Percentiles rank a stretch among this genome's conserved stretches.
Conservation (phyloP, 495 filamentous ascomycete genomes). For the Astrocystis sublimbata region DNA sequence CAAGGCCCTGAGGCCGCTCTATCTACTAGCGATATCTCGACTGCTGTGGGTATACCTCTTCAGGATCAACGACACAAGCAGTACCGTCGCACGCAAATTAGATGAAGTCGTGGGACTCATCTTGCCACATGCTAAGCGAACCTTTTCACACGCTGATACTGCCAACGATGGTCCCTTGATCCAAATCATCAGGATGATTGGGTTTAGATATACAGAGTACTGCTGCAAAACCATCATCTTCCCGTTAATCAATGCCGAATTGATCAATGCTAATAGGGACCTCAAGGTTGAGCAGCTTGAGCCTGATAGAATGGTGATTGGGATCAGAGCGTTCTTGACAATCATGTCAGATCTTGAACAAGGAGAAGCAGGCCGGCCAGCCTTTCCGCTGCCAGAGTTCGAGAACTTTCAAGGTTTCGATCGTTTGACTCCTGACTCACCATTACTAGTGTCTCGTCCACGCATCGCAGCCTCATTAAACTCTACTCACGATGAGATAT, state of each 20-base stretch:
- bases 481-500: conserved; percentile 50
- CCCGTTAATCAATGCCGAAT: conserved; percentile 88
- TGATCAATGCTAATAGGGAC: conserved; percentile 76
- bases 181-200: conserved; percentile 92
- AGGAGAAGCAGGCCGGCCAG: conserved; percentile 72
- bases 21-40: conserved; percentile 84
- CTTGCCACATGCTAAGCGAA: conserved; percentile 73
- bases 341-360: conserved; percentile 95
- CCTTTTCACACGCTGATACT: conserved; percentile 75
- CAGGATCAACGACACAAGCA: conserved; percentile 67
- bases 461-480: conserved; percentile 32
- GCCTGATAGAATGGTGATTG: conserved; percentile 93
- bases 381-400: conserved; percentile 76
- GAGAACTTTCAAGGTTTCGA: conserved; percentile 42
- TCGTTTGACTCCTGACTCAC: conserved; percentile 52
- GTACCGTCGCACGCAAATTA: conserved; percentile 70
- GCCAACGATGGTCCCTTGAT: conserved; percentile 84
- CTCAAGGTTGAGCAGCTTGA: conserved; percentile 90
- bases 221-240: conserved; percentile 92
- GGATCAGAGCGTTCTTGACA: conserved; percentile 87
- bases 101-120: conserved; percentile 84
- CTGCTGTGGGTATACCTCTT: conserved; percentile 97
- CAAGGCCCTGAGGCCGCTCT: conserved; percentile 72
- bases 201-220: conserved; percentile 87
- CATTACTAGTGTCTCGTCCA: conserved; percentile 47